Evolutionary conservation across 2,329 filamentous ascomycete genomes (phyloP), one percentile per base, ranked within the genome.

Genomic region (Cladosporium oxysporum): DNA sequence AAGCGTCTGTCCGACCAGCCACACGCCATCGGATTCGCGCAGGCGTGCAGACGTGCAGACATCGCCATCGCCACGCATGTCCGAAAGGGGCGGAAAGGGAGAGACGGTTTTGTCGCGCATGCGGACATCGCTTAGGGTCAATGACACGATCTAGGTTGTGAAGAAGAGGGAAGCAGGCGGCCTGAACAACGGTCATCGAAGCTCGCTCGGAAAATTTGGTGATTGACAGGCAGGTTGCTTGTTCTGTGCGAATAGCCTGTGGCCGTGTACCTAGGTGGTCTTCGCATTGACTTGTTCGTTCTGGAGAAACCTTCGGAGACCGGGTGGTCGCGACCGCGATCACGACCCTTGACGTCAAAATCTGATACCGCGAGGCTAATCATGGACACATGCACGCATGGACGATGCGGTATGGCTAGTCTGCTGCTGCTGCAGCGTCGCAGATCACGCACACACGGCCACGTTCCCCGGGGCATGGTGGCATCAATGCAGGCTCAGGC

Each of bases 1-100:
- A 63, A 63, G 61, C 50, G 61, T 37, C 50, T 57, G 49, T 63
- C 50, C 31, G 33, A 35, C 61, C 55, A 55, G 61, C 61, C 61
- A 63, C 61, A 31, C 26, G 50, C 61, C 31, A 26, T 63, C 61
- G 61, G n/a, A 62, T 55, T 62, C 23, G 50, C 31, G 61, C 61
- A 57, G 33, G 31, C 50, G 61, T 53, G 50, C 61, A 63, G 61
- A 28, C 26, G 44, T 52, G 49, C 49, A 52, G 49, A 26, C 28
- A 29, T 52, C 49, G 18, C 52, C 12, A 10, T 62, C 47, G 60
- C 60, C 18, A 53, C n/a, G 60, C 31, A 23, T 16, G 50, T 10
- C 23, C 29, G 23, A 57, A 63, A 57, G 50, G 61, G 61, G 33
- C 50, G 10, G 50, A 47, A 31, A 37, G 50, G 49, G 49, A 52